Evolutionary conservation across 192 early-diverging fungal species (phyloP).

Genomic region (Dispira simplex): DNA sequence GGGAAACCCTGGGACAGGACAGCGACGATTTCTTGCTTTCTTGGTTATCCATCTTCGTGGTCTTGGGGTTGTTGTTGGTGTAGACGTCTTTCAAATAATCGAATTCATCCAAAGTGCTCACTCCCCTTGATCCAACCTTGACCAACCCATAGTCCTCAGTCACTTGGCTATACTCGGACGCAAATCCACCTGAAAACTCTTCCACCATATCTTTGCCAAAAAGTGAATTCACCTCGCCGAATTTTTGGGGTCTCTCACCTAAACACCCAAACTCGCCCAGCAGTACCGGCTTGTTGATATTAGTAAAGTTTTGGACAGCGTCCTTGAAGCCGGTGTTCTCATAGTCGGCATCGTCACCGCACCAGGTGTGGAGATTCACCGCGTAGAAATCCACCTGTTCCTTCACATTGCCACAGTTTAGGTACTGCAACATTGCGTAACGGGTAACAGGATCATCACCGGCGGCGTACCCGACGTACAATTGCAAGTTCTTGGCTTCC

Average conservation of each 20-base stretch:
- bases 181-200: constrained; percentile 50
- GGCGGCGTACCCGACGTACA: constrained; percentile 57
- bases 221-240: constrained; percentile 47
- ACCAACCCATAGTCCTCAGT: constrained; percentile 58
- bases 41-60: constrained; percentile 37
- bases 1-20: constrained; percentile 31
- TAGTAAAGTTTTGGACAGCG: constrained; percentile 42
- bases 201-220: constrained; percentile 49
- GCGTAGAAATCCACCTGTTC: constrained; percentile 56
- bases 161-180: constrained; percentile 62
- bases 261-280: constrained; percentile 67
- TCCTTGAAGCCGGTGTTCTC: constrained; percentile 50
- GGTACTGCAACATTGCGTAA: constrained; percentile 45
- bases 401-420: constrained; percentile 43
- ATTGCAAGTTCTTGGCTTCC: constrained; percentile 24
- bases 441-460: constrained; percentile 53
- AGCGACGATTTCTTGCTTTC: constrained; percentile 23
- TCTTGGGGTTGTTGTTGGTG: constrained; percentile 28
- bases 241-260: constrained; percentile 40
- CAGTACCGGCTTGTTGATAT: constrained; percentile 47
- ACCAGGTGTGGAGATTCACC: constrained; percentile 62
- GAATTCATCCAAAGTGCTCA: constrained; percentile 35
- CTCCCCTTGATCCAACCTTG: constrained; percentile 27
- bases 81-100: constrained; percentile 34
- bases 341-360: constrained; percentile 37